Base-by-base conservation (phyloP, 2,329 filamentous ascomycete genomes). In the Trichophyton schoenleinii region DNA sequence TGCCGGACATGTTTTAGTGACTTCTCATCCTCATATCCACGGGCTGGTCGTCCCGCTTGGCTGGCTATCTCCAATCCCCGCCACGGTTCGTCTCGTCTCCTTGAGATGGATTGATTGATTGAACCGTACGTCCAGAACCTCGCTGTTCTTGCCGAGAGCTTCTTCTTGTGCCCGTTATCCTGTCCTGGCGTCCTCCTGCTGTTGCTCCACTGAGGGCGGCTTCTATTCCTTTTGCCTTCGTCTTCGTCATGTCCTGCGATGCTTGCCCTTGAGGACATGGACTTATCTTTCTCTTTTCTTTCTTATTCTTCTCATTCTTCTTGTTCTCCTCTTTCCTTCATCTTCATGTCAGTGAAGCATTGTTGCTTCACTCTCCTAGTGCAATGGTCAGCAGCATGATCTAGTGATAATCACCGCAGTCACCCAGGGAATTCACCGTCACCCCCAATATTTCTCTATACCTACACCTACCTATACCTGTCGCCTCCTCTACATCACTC, bases 171-270 rank as follows among this genome's bases (percentile, higher is more conserved):
- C 18, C 52, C 52, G 31, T 55, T 34, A 28, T 55, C 52, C 52
- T 55, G 52, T n/a, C 15, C 52, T 55, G 52, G 22, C 28, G 31
- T 28, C n/a, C 13, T 44, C 41, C n/a, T 44, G 15, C 52, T 55
- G 28, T n/a, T 55, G 52, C 52, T 55, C 52, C 52, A 55, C 52
- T 28, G 25, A 31, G 15, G 28, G 52, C 9, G 28, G 13, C 22
- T 36, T 44, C 38, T 38, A 15, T 58, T 25, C 57, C 41, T 36
- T 58, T 58, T 46, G 36, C 41, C 57, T 58, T 58, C 57, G 18
- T 58, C 57, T 42, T 58, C 57, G 36, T 58, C 57, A 55, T 55
- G 52, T 55, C 28, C 52, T 55, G 52, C 52, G 52, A 55, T 55
- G 52, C 52, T 55, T 34, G 52, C 52, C 52, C 52, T 36, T 28